Conservation (phyloP, 345 rosid genomes). For the Fremontodendron californicum region DNA sequence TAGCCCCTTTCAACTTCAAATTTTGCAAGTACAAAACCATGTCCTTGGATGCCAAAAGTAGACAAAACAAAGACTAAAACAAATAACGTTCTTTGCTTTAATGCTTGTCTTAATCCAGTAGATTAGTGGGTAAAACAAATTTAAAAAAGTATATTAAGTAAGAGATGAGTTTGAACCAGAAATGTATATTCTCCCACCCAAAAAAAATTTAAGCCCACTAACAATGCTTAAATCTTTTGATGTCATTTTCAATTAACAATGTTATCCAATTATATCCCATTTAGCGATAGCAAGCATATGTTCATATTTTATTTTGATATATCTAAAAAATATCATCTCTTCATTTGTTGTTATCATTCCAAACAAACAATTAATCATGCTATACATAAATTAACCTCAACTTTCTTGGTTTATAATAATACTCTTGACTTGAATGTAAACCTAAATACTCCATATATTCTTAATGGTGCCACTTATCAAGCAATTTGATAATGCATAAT, state of each 20-base stretch:
- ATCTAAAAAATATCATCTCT: no score
- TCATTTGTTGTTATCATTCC: neutral
- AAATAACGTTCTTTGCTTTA: neutral
- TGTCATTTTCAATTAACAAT: neutral
- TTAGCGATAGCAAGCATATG: no score
- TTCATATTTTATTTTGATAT: no score
- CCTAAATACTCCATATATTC: neutral
- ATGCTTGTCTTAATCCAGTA: slow-evolving; percentile 10
- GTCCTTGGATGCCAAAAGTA: neutral
- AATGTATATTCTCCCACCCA: slow-evolving; percentile 6
- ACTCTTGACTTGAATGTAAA: neutral
- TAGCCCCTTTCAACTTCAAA: neutral
- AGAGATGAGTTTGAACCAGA: neutral
- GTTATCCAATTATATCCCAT: neutral
- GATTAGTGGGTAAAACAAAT: neutral
- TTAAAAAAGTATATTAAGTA: neutral
- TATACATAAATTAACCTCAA: neutral
- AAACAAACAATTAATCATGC: neutral
- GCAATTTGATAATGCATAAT: neutral
- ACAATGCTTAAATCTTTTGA: neutral
- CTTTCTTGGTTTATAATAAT: neutral
- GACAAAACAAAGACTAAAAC: neutral
- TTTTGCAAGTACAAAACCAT: slow-evolving; percentile 4
- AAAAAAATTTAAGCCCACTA: neutral
- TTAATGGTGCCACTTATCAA: neutral